Evolutionary conservation across 2,329 filamentous ascomycete species (phyloP), one percentile per base, ranked within the genome.

Genomic region (Acarospora socialis): DNA sequence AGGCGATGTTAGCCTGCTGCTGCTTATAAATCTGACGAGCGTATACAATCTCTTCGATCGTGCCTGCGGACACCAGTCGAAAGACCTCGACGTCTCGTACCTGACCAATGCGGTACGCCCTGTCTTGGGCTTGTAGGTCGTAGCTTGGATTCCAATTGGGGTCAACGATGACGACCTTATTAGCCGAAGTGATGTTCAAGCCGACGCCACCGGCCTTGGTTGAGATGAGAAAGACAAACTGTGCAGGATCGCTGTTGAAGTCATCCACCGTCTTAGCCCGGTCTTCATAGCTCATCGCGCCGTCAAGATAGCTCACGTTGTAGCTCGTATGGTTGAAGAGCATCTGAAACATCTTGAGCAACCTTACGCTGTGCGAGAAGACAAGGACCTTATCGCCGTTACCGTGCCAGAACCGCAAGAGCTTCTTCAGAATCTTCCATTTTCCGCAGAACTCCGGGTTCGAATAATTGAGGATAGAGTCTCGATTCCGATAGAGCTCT

Each of bases 11-110:
- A 16, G 90, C 87, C 57, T 95, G 90, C 48, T 98, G 90, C 50
- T 98, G 90, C 54, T 98, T 98, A 66, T 98, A 98, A 22, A 98
- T 90, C 48, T 98, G 90, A 5, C 90, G 71, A 0, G 87, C 90
- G 47, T 98, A 98, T 5, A 95, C 83, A 33, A 94, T 90, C 54
- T 98, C 90, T 50, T 98, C 90, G 10, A 98, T 83, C 0, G 90
- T 95, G 1, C 90, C 90, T 1, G 81, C 75, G 2, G 81, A 87
- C 12, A 98, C 74, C 1, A 98, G 70, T 3, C 90, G 76, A 52
- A 93, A 95, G 1, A 95, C 87, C 50, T 98, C 90, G 0, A 98
- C 90, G 48, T 95, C 83, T 13, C 90, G 70, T 0, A 72, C 74
- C 55, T 98, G 90, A 0, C 90, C 90, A 41, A 98, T 95, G 31